Percentiles rank a stretch among this genome's conserved stretches.
phyloP scores from a whole-genome alignment of 306 rosid genomes.

The Vigna nakashimae region DNA sequence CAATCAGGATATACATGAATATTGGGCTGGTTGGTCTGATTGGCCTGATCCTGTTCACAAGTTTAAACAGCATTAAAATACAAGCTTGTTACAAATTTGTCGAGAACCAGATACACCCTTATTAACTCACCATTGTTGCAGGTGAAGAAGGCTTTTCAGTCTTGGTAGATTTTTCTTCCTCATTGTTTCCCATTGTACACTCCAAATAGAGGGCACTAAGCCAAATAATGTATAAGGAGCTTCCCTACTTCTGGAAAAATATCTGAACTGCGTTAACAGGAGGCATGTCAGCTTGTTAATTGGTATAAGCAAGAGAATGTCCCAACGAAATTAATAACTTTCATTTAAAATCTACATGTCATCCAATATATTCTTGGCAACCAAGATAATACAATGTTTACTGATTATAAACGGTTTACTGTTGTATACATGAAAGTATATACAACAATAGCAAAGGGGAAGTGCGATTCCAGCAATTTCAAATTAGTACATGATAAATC shows the following conservation, averaged over 20 bases:
- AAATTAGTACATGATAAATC: not conserved
- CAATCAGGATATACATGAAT: slow-evolving; percentile 87
- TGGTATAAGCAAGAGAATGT: slow-evolving; percentile 1
- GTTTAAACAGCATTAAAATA: slow-evolving; percentile 13
- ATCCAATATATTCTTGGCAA: slow-evolving; percentile 2
- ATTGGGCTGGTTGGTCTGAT: slow-evolving; percentile 59
- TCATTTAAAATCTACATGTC: slow-evolving; percentile 20
- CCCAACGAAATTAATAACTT: not conserved
- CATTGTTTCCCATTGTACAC: slow-evolving; percentile 73
- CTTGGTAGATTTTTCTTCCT: slow-evolving; percentile 68
- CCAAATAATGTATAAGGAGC: slow-evolving; percentile 13
- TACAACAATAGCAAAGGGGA: not conserved
- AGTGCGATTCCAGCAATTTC: not conserved
- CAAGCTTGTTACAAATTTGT: slow-evolving; percentile 10
- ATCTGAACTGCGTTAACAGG: slow-evolving; percentile 38
- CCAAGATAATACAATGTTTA: slow-evolving; percentile 11
- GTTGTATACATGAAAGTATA: not conserved
- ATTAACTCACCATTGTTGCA: slow-evolving; percentile 56
- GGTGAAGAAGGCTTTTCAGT: slow-evolving; percentile 74
- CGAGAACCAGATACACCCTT: not conserved
- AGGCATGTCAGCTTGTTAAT: slow-evolving; percentile 22
- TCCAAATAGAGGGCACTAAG: slow-evolving; percentile 19
- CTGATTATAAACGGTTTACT: not conserved
- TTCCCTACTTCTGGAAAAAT: slow-evolving; percentile 31
- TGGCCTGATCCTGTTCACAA: slow-evolving; percentile 66